Base-by-base conservation (phyloP, 345 rosid genomes). In the Combretum micranthum region DNA sequence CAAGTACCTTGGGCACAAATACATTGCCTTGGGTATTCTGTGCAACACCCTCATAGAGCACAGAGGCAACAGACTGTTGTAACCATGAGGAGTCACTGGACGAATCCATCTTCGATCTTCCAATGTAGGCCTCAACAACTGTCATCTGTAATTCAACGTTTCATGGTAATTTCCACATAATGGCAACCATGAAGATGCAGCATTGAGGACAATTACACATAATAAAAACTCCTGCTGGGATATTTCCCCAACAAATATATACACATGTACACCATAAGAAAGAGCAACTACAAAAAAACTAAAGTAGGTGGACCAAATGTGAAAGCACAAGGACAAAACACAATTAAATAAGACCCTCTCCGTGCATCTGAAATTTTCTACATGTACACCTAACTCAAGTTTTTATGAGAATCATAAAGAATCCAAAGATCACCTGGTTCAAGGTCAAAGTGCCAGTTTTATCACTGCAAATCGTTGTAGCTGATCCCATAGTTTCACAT, bases 401-500 rank as follows among this genome's bases (percentile, higher is more conserved):
- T 32, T 32, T 11, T 11, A 32, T 32, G 3, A 32, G 20, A 47
- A 44, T 16, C 42, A 50, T 5, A 15, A 49, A 17, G 43, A 20
- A 16, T 12, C 19, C 4, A 20, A 20, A 44, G 65, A 14, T n/a
- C 21, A 87, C 99, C 99, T 90, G 51, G 75, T 94, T 94, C 72
- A 83, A 69, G 20, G 99, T 94, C 70, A 94, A 75, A 52, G 99
- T 94, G 68, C 99, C 99, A 56, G 99, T 94, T 79, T 94, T 94
- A 64, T 94, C 99, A 72, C 99, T 94, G 77, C 99, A 94, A 61
- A 94, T 94, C 64, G 99, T 90, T 43, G 99, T 94, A 53, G 97
- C 92, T 8, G 97, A 94, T 20, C 99, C 99, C 99, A 94, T 94
- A 58, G 99, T 94, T 78, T 94, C 99, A 76, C 99, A 94, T 18